Conservation (phyloP, 805 yeast genomes). For the Schwanniomyces yamadae region DNA sequence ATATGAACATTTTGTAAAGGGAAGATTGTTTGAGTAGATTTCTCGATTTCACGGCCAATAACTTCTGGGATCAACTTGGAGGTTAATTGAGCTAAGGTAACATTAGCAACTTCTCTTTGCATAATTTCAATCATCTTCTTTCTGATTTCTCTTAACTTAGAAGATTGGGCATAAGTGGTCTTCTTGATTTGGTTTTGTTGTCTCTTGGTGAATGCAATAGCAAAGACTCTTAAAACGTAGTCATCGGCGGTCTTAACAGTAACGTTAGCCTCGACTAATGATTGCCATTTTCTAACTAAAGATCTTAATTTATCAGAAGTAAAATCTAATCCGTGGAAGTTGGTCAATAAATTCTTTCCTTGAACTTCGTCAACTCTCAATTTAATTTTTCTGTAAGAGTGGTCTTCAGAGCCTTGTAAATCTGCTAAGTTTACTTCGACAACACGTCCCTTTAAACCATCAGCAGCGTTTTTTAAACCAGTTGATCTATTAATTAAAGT, state of each 20-base stretch:
- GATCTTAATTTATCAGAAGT: constrained; percentile 94
- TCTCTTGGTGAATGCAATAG: constrained; percentile 96
- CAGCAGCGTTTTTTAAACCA: constrained; percentile 94
- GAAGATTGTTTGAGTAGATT: constrained; percentile 85
- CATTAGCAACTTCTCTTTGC: constrained; percentile 88
- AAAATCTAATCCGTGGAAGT: constrained; percentile 98
- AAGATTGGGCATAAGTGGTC: constrained; percentile 93
- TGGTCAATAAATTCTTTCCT: constrained; percentile 94
- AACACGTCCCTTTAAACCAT: constrained; percentile 93
- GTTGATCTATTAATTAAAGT: constrained; percentile 94
- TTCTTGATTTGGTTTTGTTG: constrained; percentile 91
- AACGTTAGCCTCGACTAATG: constrained; percentile 92
- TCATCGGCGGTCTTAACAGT: constrained; percentile 96
- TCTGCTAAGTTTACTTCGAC: constrained; percentile 92
- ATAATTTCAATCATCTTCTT: constrained; percentile 91
- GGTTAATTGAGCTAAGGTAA: constrained; percentile 90
- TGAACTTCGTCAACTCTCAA: constrained; percentile 97
- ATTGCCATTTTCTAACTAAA: constrained; percentile 96
- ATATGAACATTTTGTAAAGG: constrained; percentile 96
- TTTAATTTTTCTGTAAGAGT: constrained; percentile 91
- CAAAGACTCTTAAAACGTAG: constrained; percentile 90
- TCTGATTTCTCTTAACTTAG: constrained; percentile 93
- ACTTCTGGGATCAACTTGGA: constrained; percentile 96
- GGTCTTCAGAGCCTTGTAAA: constrained; percentile 95
- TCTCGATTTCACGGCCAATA: constrained; percentile 94